A percentile compares a stretch with the other conserved stretches of the same genome.
Evolutionary conservation across 2,329 filamentous ascomycete species (phyloP).

Genomic region (Hypoxylon sp.): DNA sequence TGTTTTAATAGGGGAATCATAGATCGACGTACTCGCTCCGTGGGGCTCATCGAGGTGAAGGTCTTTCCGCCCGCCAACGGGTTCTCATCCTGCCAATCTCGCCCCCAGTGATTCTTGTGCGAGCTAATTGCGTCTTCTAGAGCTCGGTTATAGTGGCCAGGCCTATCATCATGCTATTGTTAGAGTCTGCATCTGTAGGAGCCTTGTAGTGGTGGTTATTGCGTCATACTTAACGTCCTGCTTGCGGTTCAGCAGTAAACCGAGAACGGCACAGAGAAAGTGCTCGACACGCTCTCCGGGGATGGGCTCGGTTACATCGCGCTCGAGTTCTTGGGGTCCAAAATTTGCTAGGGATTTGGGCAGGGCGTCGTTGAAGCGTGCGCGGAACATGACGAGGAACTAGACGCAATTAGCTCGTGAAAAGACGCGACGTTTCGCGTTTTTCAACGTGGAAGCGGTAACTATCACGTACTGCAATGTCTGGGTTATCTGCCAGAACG

Average conservation of each 20-base stretch:
- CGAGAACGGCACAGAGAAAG: conserved; percentile 88
- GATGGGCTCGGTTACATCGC: conserved; percentile 79
- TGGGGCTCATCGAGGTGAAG: conserved; percentile 85
- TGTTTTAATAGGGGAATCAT: neutral
- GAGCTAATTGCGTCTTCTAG: conserved; percentile 91
- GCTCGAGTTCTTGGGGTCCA: conserved; percentile 94
- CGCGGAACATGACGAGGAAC: conserved; percentile 99
- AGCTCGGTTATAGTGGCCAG: conserved; percentile 91
- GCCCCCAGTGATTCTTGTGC: conserved; percentile 90
- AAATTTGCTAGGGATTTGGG: conserved; percentile 89
- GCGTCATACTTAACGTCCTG: conserved; percentile 93
- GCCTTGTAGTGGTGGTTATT: conserved; percentile 33
- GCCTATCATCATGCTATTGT: conserved; percentile 63
- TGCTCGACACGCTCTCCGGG: conserved; percentile 89
- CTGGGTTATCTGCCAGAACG: conserved; percentile 88
- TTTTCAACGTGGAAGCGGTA: conserved; percentile 57
- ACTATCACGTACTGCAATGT: conserved; percentile 83
- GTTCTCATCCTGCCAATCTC: conserved; percentile 83
- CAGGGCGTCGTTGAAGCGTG: conserved; percentile 90
- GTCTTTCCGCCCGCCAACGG: conserved; percentile 83
- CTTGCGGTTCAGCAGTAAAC: conserved; percentile 93
- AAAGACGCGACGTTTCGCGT: conserved; percentile 68
- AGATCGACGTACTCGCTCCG: conserved; percentile 75
- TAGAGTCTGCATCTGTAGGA: conserved; percentile 32
- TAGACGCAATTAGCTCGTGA: conserved; percentile 59